Evolutionary conservation across 1,284 basidiomycete species (phyloP).

Genomic region (Microbotryum lychnidis-dioicae): DNA sequence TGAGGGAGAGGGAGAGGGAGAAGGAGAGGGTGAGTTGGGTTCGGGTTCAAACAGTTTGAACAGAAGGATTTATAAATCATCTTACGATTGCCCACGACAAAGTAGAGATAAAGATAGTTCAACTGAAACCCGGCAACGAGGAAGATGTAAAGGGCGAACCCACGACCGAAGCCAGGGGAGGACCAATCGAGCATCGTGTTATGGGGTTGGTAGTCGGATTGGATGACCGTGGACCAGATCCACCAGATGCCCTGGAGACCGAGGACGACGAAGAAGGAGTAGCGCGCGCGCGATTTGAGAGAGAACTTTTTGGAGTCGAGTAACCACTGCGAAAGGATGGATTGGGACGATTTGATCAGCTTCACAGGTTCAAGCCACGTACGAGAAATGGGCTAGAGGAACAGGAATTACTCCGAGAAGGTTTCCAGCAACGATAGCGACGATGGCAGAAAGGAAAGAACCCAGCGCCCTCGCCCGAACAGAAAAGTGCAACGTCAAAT

Average conservation of each 20-base stretch:
- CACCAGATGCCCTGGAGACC: conserved; percentile 16
- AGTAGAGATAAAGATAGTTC: conserved; percentile 18
- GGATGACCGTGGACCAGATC: conserved; percentile 16
- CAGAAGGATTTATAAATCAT: conserved; percentile 28
- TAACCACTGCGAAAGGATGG: neutral
- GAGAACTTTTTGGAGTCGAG: conserved; percentile 6
- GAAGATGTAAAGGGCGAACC: conserved; percentile 7
- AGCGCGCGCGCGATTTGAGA: conserved; percentile 9
- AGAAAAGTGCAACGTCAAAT: conserved; percentile 16
- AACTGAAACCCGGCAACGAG: conserved; percentile 24
- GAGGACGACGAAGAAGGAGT: conserved; percentile 2
- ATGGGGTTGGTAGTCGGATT: conserved; percentile 4
- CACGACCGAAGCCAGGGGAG: conserved; percentile 5
- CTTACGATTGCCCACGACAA: conserved; percentile 34
- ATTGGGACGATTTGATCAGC: neutral
- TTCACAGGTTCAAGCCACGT: too few relatives aligned
- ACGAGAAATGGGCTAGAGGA: neutral
- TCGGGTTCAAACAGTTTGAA: neutral
- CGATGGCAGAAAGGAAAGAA: conserved; percentile 17
- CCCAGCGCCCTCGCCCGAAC: conserved; percentile 22
- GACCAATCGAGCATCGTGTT: conserved; percentile 10
- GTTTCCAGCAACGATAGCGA: conserved; percentile 19
- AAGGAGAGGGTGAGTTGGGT: neutral
- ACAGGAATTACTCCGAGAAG: conserved; percentile 5
- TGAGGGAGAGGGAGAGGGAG: too few relatives aligned